Percentiles rank a stretch among this genome's conserved stretches.
Conservation (phyloP, 106 monocot genomes). For the Phalaenopsis equestris region DNA sequence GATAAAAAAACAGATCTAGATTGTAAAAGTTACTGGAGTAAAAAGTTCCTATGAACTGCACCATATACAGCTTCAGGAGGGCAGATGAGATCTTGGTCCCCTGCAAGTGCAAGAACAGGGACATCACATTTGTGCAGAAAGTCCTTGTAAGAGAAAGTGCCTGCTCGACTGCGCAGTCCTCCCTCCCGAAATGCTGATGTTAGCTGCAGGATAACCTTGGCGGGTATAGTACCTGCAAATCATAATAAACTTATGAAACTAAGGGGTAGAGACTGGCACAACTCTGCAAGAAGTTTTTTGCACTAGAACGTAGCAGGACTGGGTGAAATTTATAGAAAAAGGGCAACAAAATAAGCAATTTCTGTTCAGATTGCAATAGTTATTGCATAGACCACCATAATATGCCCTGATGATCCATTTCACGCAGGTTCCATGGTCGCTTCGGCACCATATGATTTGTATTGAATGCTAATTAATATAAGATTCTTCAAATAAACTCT, state of each 20-base stretch:
- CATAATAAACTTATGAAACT: background rate
- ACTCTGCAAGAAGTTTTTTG: background rate
- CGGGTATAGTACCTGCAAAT: conserved; percentile 75
- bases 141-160: conserved; percentile 72
- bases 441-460: too few species aligned
- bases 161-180: conserved; percentile 53
- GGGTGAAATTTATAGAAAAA: too few species aligned
- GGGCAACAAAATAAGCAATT: too few species aligned
- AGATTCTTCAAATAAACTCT: too few species aligned
- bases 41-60: conserved; percentile 8
- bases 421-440: too few species aligned
- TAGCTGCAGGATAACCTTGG: conserved; percentile 78
- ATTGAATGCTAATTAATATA: too few species aligned
- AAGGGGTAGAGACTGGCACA: background rate
- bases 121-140: conserved; percentile 52
- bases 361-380: too few species aligned
- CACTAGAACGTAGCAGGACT: too few species aligned
- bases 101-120: conserved; percentile 81
- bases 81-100: conserved; percentile 84
- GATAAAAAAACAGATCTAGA: background rate
- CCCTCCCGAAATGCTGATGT: conserved; percentile 77
- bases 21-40: background rate
- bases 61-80: conserved; percentile 96
- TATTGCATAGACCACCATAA: too few species aligned
- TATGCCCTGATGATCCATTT: too few species aligned